A percentile compares a stretch with the other conserved stretches of the same genome.
Evolutionary conservation across 371 early-diverging fungal genomes (phyloP).

Genomic region (Mortierella sp.): DNA sequence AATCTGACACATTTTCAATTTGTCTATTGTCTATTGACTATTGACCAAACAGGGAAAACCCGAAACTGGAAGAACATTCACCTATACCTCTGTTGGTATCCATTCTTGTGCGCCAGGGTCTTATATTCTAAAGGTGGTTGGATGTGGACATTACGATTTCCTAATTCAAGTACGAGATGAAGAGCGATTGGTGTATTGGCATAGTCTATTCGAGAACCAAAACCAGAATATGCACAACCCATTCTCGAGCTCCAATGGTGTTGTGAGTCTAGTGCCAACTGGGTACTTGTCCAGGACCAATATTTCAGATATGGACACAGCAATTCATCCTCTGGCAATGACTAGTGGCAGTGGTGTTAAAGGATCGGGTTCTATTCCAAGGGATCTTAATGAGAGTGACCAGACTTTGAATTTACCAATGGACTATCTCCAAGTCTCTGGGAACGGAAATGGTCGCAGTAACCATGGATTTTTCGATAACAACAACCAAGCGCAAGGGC

Average conservation of each 20-base stretch:
- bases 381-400: neutral
- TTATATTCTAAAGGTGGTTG: slow-evolving; percentile 66
- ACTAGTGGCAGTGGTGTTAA: neutral
- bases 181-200: slow-evolving; percentile 63
- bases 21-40: neutral
- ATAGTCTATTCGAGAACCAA: slow-evolving; percentile 45
- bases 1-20: neutral
- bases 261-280: neutral
- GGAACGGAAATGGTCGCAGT: neutral
- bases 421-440: neutral
- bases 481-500: neutral
- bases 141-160: slow-evolving; percentile 63
- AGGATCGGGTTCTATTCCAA: neutral
- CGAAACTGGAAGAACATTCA: slow-evolving; percentile 62
- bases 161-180: slow-evolving; percentile 66
- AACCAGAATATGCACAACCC: slow-evolving; percentile 4
- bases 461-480: neutral
- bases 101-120: slow-evolving; percentile 62
- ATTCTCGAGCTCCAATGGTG: neutral
- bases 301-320: neutral
- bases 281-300: neutral
- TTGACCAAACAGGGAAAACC: slow-evolving; percentile 56
- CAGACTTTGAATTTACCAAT: neutral
- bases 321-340: neutral
- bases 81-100: slow-evolving; percentile 61